phyloP scores from a whole-genome alignment of 2,329 filamentous ascomycete species.

The Microdochium paspali region DNA sequence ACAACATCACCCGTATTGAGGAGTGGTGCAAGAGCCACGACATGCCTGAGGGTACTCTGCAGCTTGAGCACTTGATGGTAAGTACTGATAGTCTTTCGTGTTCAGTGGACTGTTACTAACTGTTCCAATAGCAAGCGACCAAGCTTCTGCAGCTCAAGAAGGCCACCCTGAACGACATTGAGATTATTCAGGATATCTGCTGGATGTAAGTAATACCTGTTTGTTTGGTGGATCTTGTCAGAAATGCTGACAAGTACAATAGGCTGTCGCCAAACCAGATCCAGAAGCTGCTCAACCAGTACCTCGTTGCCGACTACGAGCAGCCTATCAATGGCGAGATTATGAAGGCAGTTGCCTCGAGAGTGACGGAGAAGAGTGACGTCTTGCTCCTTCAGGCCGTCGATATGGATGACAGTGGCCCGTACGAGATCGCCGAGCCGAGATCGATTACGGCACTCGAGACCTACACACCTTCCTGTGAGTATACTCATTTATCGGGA shows the following conservation, averaged over 20 bases:
- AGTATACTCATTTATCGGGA: conserved; percentile 25
- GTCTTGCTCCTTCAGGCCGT: conserved; percentile 88
- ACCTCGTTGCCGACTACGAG: conserved; percentile 96
- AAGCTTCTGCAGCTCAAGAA: conserved; percentile 98
- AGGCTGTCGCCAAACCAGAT: conserved; percentile 98
- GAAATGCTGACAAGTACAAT: conserved; percentile 6
- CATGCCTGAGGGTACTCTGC: conserved; percentile 95
- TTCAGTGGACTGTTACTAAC: conserved; percentile 13
- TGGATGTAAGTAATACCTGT: conserved; percentile 73
- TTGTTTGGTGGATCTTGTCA: neutral
- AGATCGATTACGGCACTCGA: conserved; percentile 92
- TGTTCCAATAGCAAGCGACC: conserved; percentile 67
- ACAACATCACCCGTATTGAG: conserved; percentile 98
- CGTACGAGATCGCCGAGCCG: conserved; percentile 96
- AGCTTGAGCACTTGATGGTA: conserved; percentile 96
- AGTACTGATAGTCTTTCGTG: conserved; percentile 14
- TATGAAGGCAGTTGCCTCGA: conserved; percentile 97
- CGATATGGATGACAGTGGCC: conserved; percentile 98
- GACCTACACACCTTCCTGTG: conserved; percentile 96
- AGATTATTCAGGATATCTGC: conserved; percentile 99
- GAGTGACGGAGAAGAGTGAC: conserved; percentile 97
- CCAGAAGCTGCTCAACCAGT: conserved; percentile 97
- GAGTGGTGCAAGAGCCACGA: conserved; percentile 99
- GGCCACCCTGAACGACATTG: conserved; percentile 95
- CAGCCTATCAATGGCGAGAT: conserved; percentile 99